Conservation (phyloP, 2,329 filamentous ascomycete genomes). For the Dothidotthia symphoricarpi region DNA sequence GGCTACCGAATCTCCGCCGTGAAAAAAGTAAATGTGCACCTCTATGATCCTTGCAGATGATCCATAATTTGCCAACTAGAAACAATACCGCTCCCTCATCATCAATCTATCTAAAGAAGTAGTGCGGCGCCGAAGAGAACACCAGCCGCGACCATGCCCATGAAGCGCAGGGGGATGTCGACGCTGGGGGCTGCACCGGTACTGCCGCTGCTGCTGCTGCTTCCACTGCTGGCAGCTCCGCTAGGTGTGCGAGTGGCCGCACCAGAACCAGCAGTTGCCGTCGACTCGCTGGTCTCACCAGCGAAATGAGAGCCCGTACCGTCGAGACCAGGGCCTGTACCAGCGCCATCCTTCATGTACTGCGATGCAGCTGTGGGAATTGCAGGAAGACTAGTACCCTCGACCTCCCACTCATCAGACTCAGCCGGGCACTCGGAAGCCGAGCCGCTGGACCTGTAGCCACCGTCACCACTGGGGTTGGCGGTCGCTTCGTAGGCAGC, state of each 20-base stretch:
- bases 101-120: constrained; percentile 24
- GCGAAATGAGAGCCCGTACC: constrained; percentile 47
- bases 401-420: constrained; percentile 57
- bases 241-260: constrained; percentile 24
- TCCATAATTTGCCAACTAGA: too few relatives aligned
- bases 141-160: constrained; percentile 33
- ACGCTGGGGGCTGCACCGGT: constrained; percentile 23
- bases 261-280: constrained; percentile 32
- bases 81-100: neutral
- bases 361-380: constrained; percentile 56
- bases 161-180: constrained; percentile 30
- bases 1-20: too few relatives aligned
- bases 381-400: constrained; percentile 52
- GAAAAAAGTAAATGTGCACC: too few relatives aligned
- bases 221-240: constrained; percentile 3
- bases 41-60: too few relatives aligned
- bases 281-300: constrained; percentile 28
- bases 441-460: constrained; percentile 55
- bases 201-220: constrained; percentile 6
- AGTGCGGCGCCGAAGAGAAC: constrained; percentile 34
- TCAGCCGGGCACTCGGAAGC: constrained; percentile 56
- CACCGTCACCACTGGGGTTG: constrained; percentile 57
- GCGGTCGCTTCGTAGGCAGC: constrained; percentile 50
- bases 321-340: constrained; percentile 55
- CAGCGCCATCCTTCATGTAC: constrained; percentile 59